phyloP scores from a whole-genome alignment of 257 asterid species.

The Cruciata laevipes region DNA sequence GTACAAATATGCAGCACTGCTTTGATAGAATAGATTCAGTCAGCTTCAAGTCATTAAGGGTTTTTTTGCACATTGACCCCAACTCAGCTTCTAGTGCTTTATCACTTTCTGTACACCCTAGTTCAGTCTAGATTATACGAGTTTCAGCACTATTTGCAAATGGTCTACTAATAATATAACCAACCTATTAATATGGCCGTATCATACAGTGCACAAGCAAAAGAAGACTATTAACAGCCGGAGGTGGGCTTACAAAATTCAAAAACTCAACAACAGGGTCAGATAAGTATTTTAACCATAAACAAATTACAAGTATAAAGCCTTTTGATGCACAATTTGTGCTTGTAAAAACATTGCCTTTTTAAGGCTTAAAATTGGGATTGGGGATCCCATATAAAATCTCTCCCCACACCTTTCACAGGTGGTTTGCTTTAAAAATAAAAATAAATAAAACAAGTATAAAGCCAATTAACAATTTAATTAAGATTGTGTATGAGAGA shows the following conservation, averaged over 20 bases:
- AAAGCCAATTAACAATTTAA: neutral
- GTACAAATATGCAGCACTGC: neutral
- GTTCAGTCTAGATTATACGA: neutral
- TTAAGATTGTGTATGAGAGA: constrained; percentile 11
- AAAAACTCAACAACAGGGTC: neutral
- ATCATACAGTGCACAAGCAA: neutral
- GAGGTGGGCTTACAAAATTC: neutral
- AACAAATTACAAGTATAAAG: neutral
- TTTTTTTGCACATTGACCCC: too few species aligned
- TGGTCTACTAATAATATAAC: neutral
- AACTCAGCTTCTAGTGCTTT: neutral
- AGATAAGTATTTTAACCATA: neutral
- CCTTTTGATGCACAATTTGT: too few species aligned
- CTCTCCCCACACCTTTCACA: too few species aligned
- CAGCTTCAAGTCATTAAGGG: neutral
- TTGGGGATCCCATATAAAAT: too few species aligned
- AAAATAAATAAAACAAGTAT: too few species aligned
- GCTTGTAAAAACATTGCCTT: too few species aligned
- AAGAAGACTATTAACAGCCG: neutral
- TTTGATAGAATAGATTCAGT: neutral
- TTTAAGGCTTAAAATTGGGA: too few species aligned
- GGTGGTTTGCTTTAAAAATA: too few species aligned
- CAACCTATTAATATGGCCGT: neutral
- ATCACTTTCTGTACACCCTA: neutral
- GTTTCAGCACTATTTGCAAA: neutral